phyloP scores from a whole-genome alignment of 441 rosid genomes.

The Erysimum pusillum region DNA sequence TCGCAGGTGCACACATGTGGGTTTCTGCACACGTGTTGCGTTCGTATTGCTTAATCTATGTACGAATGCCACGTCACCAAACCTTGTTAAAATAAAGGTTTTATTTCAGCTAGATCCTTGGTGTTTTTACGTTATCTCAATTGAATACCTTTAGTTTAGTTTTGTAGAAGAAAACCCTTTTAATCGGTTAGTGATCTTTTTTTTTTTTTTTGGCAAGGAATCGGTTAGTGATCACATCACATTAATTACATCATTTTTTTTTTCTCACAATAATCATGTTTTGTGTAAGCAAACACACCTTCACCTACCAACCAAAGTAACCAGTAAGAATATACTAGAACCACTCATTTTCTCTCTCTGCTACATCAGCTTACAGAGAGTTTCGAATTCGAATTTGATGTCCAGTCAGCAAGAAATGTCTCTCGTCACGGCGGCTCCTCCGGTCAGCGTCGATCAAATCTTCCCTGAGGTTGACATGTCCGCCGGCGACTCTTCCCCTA shows the following conservation, averaged over 20 bases:
- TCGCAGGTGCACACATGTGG: not conserved
- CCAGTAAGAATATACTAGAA: too few species aligned
- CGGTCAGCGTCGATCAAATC: conserved; percentile 52
- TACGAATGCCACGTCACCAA: conserved; percentile 28
- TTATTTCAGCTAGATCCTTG: conserved; percentile 24
- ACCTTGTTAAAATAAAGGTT: not conserved
- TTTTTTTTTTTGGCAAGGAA: too few species aligned
- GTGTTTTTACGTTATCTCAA: not conserved
- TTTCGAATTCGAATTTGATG: not conserved
- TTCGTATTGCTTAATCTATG: not conserved
- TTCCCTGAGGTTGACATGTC: conserved; percentile 87
- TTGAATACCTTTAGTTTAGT: not conserved
- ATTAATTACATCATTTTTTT: too few species aligned
- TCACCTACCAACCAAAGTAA: too few species aligned
- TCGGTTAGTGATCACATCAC: too few species aligned
- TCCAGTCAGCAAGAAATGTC: conserved; percentile 56
- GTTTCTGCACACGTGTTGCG: conserved; percentile 19
- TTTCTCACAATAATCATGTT: too few species aligned
- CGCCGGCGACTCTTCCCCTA: conserved; percentile 57
- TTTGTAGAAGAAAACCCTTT: not conserved
- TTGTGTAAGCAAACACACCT: too few species aligned
- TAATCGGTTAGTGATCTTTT: too few species aligned
- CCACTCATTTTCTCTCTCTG: too few species aligned
- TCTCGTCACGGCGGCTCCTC: conserved; percentile 47
- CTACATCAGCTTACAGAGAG: too few species aligned